phyloP scores from a whole-genome alignment of 2,329 filamentous ascomycete species.

The Fusarium dlaminii region DNA sequence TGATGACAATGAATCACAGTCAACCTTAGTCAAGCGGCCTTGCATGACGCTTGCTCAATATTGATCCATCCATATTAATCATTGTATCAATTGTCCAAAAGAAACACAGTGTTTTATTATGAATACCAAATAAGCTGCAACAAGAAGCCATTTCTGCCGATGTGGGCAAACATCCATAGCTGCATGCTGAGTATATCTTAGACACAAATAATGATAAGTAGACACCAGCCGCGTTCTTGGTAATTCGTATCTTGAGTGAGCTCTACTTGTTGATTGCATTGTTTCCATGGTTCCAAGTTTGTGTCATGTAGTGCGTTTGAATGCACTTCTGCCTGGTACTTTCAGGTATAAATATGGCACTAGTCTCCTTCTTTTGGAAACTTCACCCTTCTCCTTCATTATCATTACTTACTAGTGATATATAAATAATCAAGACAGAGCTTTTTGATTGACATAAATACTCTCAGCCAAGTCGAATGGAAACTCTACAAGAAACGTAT shows the following conservation, averaged over 20 bases:
- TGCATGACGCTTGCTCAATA: background rate
- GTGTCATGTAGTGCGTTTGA: background rate
- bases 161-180: background rate
- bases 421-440: background rate
- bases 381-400: background rate
- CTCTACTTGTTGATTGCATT: background rate
- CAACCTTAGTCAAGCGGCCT: background rate
- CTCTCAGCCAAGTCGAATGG: background rate
- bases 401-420: background rate
- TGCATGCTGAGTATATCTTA: background rate
- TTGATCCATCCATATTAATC: too few relatives aligned
- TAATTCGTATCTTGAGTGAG: too few relatives aligned
- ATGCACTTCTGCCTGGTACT: background rate
- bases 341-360: background rate
- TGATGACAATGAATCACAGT: background rate
- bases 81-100: background rate
- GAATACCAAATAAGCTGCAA: background rate
- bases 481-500: background rate
- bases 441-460: background rate
- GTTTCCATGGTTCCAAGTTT: background rate
- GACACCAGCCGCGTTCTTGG: too few relatives aligned
- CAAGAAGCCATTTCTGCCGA: background rate
- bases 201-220: too few relatives aligned
- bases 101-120: background rate
- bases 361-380: background rate